phyloP scores from a whole-genome alignment of 352 stramenopile genomes.

The Phytophthora cryptogea region DNA sequence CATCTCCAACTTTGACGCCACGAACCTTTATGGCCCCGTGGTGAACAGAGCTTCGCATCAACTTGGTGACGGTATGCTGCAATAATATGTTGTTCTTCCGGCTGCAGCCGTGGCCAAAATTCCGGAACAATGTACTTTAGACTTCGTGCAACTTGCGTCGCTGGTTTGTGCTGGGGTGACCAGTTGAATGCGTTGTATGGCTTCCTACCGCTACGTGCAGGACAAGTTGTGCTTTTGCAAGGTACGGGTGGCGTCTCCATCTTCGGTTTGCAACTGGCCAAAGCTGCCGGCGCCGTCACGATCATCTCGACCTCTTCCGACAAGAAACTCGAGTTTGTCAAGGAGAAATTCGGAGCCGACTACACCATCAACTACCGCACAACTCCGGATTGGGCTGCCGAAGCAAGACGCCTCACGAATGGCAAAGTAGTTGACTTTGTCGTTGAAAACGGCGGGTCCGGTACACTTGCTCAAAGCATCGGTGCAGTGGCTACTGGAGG shows the following conservation, averaged over 20 bases:
- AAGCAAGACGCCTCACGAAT: slow-evolving; percentile 21
- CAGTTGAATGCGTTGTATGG: slow-evolving; percentile 32
- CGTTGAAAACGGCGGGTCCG: slow-evolving; percentile 32
- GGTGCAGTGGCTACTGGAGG: slow-evolving; percentile 20
- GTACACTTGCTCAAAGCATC: slow-evolving; percentile 36
- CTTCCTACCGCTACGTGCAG: slow-evolving; percentile 4
- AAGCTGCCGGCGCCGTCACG: slow-evolving; percentile 27
- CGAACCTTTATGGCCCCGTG: slow-evolving; percentile 23
- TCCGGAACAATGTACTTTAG: slow-evolving; percentile 12
- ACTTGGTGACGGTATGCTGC: slow-evolving; percentile 30
- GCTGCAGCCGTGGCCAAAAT: slow-evolving; percentile 23
- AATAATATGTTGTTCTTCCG: slow-evolving; percentile 21
- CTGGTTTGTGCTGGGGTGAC: slow-evolving; percentile 29
- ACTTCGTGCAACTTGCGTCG: slow-evolving; percentile 29
- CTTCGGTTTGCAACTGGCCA: slow-evolving; percentile 24
- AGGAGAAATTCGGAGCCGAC: slow-evolving; percentile 26
- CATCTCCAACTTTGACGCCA: slow-evolving; percentile 28
- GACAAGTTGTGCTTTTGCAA: slow-evolving; percentile 16
- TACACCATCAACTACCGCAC: slow-evolving; percentile 36
- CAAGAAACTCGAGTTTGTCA: slow-evolving; percentile 27
- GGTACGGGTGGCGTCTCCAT: slow-evolving; percentile 29
- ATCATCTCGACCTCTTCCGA: slow-evolving; percentile 31
- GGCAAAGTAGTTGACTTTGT: slow-evolving; percentile 30
- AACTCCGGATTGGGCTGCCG: slow-evolving; percentile 28
- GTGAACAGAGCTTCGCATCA: slow-evolving; percentile 1